A percentile compares a stretch with the other conserved stretches of the same genome.
phyloP scores from a whole-genome alignment of 768 basidiomycete species.

The Cubamyces lactineus region DNA sequence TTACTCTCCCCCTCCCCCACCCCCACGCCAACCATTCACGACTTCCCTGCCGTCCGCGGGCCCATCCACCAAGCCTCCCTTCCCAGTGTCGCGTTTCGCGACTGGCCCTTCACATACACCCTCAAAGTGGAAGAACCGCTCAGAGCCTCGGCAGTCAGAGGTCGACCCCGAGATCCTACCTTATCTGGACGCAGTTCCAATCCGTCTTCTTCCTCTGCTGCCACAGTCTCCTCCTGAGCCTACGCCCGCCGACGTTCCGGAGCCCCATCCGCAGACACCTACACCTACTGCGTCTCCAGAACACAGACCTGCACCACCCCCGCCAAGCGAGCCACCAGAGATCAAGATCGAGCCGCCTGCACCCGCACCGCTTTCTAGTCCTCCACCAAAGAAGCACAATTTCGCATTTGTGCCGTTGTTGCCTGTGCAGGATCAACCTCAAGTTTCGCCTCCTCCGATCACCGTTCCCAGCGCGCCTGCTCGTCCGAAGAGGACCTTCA shows the following conservation, averaged over 20 bases:
- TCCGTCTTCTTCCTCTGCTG: slow-evolving; percentile 62
- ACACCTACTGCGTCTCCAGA: slow-evolving; percentile 20
- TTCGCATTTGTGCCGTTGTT: slow-evolving; percentile 33
- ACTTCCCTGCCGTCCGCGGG: slow-evolving; percentile 34
- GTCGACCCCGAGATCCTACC: slow-evolving; percentile 36
- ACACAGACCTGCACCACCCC: slow-evolving; percentile 11
- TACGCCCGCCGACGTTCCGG: background rate
- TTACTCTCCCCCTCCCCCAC: slow-evolving; percentile 36
- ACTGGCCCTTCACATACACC: slow-evolving; percentile 43
- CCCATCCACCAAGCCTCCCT: slow-evolving; percentile 48
- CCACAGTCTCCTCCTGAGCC: slow-evolving; percentile 12
- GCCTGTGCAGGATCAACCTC: slow-evolving; percentile 29
- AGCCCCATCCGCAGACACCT: slow-evolving; percentile 19
- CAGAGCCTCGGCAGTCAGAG: slow-evolving; percentile 14
- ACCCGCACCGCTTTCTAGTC: slow-evolving; percentile 5
- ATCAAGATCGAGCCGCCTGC: slow-evolving; percentile 13
- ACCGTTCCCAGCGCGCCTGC: background rate
- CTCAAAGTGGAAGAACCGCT: slow-evolving; percentile 43
- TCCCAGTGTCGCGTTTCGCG: slow-evolving; percentile 43
- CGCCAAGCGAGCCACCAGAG: slow-evolving; percentile 21
- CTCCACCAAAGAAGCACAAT: slow-evolving; percentile 13
- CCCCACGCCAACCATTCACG: slow-evolving; percentile 32
- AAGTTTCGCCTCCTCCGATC: slow-evolving; percentile 7
- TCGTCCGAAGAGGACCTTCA: slow-evolving; percentile 18
- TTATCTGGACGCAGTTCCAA: slow-evolving; percentile 53